Evolutionary conservation across 2,329 filamentous ascomycete genomes (phyloP).

Genomic region (Stagonosporopsis chrysanthemi): DNA sequence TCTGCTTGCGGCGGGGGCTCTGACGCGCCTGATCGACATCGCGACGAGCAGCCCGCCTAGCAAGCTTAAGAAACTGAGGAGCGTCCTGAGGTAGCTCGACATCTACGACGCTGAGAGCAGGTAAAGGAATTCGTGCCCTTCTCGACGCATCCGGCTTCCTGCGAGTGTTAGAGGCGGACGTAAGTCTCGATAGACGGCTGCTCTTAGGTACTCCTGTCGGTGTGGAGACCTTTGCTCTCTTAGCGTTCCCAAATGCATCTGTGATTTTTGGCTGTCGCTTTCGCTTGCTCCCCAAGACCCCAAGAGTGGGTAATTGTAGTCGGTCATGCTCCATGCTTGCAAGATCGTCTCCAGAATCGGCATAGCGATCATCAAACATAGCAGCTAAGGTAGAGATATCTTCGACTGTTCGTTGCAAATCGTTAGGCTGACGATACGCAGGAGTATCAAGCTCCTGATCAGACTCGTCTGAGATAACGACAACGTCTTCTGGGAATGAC

Average conservation of each 20-base stretch:
- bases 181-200: slow-evolving; percentile 1
- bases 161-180: neutral
- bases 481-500: slow-evolving; percentile 26
- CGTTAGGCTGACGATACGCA: slow-evolving; percentile 7
- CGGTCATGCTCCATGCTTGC: slow-evolving; percentile 56
- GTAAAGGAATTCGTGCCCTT: slow-evolving; percentile 28
- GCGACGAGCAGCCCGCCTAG: slow-evolving; percentile 60
- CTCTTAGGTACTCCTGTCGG: neutral
- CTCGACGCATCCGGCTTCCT: slow-evolving; percentile 22
- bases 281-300: slow-evolving; percentile 29
- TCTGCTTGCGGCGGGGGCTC: slow-evolving; percentile 60
- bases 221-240: slow-evolving; percentile 23
- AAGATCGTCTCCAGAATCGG: slow-evolving; percentile 35
- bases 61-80: slow-evolving; percentile 64
- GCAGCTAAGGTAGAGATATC: slow-evolving; percentile 34
- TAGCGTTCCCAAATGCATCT: slow-evolving; percentile 40
- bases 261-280: slow-evolving; percentile 51
- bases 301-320: slow-evolving; percentile 47
- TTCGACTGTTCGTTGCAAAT: slow-evolving; percentile 30
- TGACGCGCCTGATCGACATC: slow-evolving; percentile 59
- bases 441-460: slow-evolving; percentile 29
- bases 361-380: slow-evolving; percentile 36
- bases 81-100: slow-evolving; percentile 50
- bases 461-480: slow-evolving; percentile 49
- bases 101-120: slow-evolving; percentile 61